Evolutionary conservation across 495 filamentous ascomycete genomes (phyloP).

Genomic region (Lasiosphaeriaceae sp.): DNA sequence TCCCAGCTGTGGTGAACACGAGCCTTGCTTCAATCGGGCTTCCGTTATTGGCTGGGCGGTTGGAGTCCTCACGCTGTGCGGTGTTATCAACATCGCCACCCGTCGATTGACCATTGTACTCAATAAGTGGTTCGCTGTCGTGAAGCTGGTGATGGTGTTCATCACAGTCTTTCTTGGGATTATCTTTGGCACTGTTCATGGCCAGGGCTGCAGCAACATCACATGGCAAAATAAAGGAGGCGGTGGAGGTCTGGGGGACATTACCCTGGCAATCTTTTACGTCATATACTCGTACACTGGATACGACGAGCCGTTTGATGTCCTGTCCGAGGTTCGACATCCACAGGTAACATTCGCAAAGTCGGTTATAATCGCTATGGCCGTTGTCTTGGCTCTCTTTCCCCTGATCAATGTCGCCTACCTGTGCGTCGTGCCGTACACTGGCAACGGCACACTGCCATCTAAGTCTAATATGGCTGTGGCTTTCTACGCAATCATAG

Average conservation of each 20-base stretch:
- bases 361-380: slow-evolving; percentile 9
- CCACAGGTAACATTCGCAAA: slow-evolving; percentile 19
- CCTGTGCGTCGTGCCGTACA: slow-evolving; percentile 9
- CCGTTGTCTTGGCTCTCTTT: slow-evolving; percentile 8
- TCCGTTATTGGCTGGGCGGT: slow-evolving; percentile 11
- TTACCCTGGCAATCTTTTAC: slow-evolving; percentile 6
- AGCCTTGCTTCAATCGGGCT: not conserved
- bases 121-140: slow-evolving; percentile 17
- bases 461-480: slow-evolving; percentile 11
- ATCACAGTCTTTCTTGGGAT: slow-evolving; percentile 5
- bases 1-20: slow-evolving; percentile 14
- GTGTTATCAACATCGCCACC: slow-evolving; percentile 1
- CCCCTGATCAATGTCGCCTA: slow-evolving; percentile 15
- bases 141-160: slow-evolving; percentile 13
- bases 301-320: slow-evolving; percentile 26
- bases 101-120: slow-evolving; percentile 5
- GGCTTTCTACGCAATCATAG: slow-evolving; percentile 4
- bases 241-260: not conserved
- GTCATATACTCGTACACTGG: slow-evolving; percentile 20
- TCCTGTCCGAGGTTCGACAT: slow-evolving; percentile 20
- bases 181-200: not conserved
- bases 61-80: not conserved
- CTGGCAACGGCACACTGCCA: not conserved
- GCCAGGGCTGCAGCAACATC: not conserved
- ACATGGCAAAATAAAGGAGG: not conserved